These are phyloP conservation scores for Ligustrum vulgare DNA, from an alignment of 257 asterid species.

Conservation along the genomic window DNA sequence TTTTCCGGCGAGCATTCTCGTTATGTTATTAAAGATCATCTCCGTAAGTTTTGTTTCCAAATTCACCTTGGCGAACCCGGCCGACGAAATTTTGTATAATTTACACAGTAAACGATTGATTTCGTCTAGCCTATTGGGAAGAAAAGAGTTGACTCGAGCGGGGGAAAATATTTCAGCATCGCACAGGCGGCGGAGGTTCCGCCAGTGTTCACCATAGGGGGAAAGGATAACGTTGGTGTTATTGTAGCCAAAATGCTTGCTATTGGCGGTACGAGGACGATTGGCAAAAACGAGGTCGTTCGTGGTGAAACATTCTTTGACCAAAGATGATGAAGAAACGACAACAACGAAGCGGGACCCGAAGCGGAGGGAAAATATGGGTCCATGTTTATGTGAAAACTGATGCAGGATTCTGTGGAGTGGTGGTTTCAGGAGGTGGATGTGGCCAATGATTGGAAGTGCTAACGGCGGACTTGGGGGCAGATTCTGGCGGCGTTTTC, in stretches of 20 bases:
- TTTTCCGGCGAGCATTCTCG: slow-evolving; percentile 35
- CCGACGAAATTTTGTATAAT: too few relatives aligned
- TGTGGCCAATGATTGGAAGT: slow-evolving; percentile 21
- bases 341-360: slow-evolving; percentile 21
- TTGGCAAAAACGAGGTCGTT: slow-evolving; percentile 18
- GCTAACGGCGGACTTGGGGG: slow-evolving; percentile 19
- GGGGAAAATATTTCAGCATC: too few relatives aligned
- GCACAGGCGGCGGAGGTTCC: slow-evolving; percentile 26
- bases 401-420: too few relatives aligned
- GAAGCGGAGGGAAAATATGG: slow-evolving; percentile 14
- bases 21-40: slow-evolving; percentile 28
- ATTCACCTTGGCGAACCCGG: too few relatives aligned
- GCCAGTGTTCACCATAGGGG: slow-evolving; percentile 29
- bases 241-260: slow-evolving; percentile 3
- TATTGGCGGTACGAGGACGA: slow-evolving; percentile 19
- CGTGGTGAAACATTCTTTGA: too few relatives aligned
- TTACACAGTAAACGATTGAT: too few relatives aligned
- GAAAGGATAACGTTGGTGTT: slow-evolving; percentile 15
- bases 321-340: slow-evolving; percentile 6
- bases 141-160: slow-evolving; percentile 23
- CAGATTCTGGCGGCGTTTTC: not conserved
- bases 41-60: not conserved
- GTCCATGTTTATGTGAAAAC: too few relatives aligned
- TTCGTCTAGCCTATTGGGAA: slow-evolving; percentile 4
- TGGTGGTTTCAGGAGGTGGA: too few relatives aligned